Evolutionary conservation across 495 filamentous ascomycete genomes (phyloP), one percentile per base, ranked within the genome.

Genomic region (Xylaria flabelliformis): DNA sequence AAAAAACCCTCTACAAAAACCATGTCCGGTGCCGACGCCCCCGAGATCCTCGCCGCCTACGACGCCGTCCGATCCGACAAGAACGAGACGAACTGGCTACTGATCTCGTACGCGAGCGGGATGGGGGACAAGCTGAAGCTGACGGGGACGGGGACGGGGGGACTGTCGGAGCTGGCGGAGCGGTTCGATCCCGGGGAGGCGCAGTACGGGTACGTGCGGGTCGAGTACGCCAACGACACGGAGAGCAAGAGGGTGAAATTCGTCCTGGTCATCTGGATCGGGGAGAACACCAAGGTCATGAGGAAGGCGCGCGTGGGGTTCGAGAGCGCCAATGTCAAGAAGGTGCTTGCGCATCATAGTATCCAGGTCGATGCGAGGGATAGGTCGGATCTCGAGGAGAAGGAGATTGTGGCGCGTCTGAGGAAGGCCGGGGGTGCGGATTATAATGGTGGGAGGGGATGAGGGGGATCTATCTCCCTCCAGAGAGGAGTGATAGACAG

Each of bases 201-300:
- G 41, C 83, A 85, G 68, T 90, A 88, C 79, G 88, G 80, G n/a
- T 90, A 89, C 77, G 84, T 82, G 67, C 83, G 88, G 10, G 77
- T 90, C 76, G 86, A 88, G 77, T 87, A 89, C 75, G 86, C 86
- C 63, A 89, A 89, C 80, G 88, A 90, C 75, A 84, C 84, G 64
- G 87, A 90, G 80, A 81, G 77, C 76, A 86, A 81, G 79, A 80
- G 88, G n/a, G 83, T 89, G 73, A 90, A 90, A 79, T 90, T 90
- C 73, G 82, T 81, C 7, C 75, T 90, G 17, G 78, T 90, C 29
- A 82, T 88, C 48, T 90, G 87, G 87, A 88, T 88, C 74, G 88
- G 88, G 69, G 79, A 83, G 75, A 62, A 74, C 39, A 87, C 87
- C 1, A 87, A 85, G 75, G 84, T 89, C 41, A 90, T 90, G 88